These are phyloP conservation scores for Phaeomoniella chlamydospora DNA, from an alignment of 2,329 filamentous ascomycete species.

Conservation along the genomic window DNA sequence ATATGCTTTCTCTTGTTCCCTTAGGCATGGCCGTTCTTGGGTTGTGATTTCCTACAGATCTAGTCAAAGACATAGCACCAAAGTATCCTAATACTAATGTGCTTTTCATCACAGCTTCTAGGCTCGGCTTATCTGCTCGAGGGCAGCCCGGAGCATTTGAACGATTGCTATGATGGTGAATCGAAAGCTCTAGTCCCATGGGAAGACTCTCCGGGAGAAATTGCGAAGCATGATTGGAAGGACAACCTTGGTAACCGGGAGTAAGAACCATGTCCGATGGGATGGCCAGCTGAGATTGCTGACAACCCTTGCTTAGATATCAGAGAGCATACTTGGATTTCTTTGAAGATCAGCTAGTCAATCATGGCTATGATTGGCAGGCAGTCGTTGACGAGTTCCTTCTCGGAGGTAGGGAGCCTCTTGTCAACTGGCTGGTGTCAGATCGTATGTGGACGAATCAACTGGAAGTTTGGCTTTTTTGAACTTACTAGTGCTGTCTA, in stretches of 20 bases:
- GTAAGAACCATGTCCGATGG: slow-evolving; percentile 21
- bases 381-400: slow-evolving; percentile 62
- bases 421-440: slow-evolving; percentile 67
- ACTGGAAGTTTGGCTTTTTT: neutral
- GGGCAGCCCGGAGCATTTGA: slow-evolving; percentile 56
- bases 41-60: no score
- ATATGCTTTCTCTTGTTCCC: no score
- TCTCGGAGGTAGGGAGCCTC: slow-evolving; percentile 49
- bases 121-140: slow-evolving; percentile 77
- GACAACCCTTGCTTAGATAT: slow-evolving; percentile 36
- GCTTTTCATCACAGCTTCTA: slow-evolving; percentile 39
- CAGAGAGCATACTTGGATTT: slow-evolving; percentile 89
- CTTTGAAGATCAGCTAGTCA: slow-evolving; percentile 80
- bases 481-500: slow-evolving; percentile 19
- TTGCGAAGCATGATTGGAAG: slow-evolving; percentile 72
- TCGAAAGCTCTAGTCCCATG: slow-evolving; percentile 61
- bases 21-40: no score
- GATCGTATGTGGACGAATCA: slow-evolving; percentile 45
- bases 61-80: no score
- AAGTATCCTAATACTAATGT: no score
- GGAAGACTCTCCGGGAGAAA: slow-evolving; percentile 71
- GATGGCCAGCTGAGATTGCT: slow-evolving; percentile 1
- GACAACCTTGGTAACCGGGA: slow-evolving; percentile 64
- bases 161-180: slow-evolving; percentile 67
- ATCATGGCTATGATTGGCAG: slow-evolving; percentile 71